Evolutionary conservation across 345 rosid species (phyloP).

Genomic region (Litchi chinensis): DNA sequence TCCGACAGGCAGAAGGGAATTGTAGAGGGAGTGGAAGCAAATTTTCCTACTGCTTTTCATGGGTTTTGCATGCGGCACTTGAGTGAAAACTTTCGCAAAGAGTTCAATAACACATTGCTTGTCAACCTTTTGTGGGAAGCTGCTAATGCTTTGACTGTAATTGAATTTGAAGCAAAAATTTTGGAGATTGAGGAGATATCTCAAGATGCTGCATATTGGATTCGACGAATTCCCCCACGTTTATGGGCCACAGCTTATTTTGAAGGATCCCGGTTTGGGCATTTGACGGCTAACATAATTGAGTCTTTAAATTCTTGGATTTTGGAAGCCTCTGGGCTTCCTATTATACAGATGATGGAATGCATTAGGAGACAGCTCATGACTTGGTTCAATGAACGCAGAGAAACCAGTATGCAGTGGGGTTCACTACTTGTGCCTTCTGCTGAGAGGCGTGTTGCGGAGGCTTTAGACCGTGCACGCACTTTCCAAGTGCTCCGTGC

Average conservation of each 20-base stretch:
- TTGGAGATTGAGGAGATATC: slow-evolving; percentile 91
- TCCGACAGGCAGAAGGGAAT: slow-evolving; percentile 90
- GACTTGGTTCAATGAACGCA: slow-evolving; percentile 97
- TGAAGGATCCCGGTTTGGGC: slow-evolving; percentile 92
- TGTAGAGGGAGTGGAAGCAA: slow-evolving; percentile 88
- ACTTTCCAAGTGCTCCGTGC: slow-evolving; percentile 93
- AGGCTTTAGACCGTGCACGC: slow-evolving; percentile 85
- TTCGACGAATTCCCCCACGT: slow-evolving; percentile 86
- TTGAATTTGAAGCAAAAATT: slow-evolving; percentile 88
- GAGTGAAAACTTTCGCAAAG: slow-evolving; percentile 91
- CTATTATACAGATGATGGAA: slow-evolving; percentile 98
- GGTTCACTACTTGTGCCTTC: slow-evolving; percentile 91
- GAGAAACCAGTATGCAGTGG: slow-evolving; percentile 96
- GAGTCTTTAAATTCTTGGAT: slow-evolving; percentile 92
- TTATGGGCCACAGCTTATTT: slow-evolving; percentile 97
- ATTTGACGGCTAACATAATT: slow-evolving; percentile 80
- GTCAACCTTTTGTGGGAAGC: slow-evolving; percentile 96
- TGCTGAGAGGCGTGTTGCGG: slow-evolving; percentile 85
- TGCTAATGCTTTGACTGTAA: slow-evolving; percentile 84
- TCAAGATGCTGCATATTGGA: slow-evolving; percentile 95
- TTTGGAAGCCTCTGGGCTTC: slow-evolving; percentile 93
- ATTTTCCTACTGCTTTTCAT: slow-evolving; percentile 95
- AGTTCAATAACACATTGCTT: slow-evolving; percentile 88
- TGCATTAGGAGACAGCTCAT: slow-evolving; percentile 96
- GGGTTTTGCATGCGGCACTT: slow-evolving; percentile 97